A percentile compares a stretch with the other conserved stretches of the same genome.
These are phyloP conservation scores for Paecilomyces sp. DNA, from an alignment of 2,329 filamentous ascomycete species.

Conservation along the genomic window DNA sequence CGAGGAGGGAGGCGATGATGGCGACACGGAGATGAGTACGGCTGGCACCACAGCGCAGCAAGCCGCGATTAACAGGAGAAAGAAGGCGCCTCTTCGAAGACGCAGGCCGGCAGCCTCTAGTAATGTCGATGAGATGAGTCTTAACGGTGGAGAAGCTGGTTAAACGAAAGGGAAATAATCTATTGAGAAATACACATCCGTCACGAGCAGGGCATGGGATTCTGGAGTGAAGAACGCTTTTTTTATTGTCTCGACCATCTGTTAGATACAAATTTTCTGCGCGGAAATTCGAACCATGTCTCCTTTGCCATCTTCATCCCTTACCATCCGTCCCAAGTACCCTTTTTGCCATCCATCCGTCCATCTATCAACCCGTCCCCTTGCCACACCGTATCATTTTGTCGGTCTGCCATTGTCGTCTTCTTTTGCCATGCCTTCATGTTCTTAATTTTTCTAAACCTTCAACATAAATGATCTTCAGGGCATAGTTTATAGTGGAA, in stretches of 20 bases:
- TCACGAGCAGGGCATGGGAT: neutral
- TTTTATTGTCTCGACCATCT: neutral
- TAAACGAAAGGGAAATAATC: slow-evolving; percentile 1
- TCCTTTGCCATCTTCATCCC: neutral
- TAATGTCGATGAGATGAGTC: slow-evolving; percentile 25
- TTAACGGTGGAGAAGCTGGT: slow-evolving; percentile 23
- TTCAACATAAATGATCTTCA: neutral
- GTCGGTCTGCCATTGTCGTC: neutral
- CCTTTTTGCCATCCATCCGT: neutral
- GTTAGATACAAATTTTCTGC: neutral
- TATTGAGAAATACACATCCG: neutral
- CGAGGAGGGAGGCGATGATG: slow-evolving; percentile 27
- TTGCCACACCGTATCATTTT: neutral
- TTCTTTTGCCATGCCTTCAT: neutral
- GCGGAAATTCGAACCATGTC: neutral
- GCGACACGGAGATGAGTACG: slow-evolving; percentile 32
- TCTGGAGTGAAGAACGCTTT: neutral
- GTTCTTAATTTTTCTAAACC: neutral
- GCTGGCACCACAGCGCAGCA: slow-evolving; percentile 22
- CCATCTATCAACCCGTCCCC: neutral
- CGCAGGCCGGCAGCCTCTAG: slow-evolving; percentile 17
- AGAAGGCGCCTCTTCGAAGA: slow-evolving; percentile 37
- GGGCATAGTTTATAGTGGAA: neutral
- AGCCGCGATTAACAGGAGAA: slow-evolving; percentile 32
- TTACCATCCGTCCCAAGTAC: neutral